These are phyloP conservation scores for Speleostelium caveatum DNA, from an alignment of 78 protist genomes.

Conservation along the genomic window DNA sequence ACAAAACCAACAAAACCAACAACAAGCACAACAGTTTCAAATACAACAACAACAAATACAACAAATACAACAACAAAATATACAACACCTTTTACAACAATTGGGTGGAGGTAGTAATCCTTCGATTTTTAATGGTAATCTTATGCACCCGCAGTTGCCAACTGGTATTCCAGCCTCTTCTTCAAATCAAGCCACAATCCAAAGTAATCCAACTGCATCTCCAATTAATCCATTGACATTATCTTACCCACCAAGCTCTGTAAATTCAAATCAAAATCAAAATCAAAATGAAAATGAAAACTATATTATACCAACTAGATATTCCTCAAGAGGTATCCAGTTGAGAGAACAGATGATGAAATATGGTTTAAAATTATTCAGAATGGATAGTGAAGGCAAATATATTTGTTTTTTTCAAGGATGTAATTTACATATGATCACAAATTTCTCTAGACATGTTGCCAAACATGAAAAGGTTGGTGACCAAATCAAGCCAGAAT, in stretches of 20 bases:
- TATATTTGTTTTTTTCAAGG: slow-evolving; percentile 78
- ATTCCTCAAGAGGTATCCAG: slow-evolving; percentile 54
- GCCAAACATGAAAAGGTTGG: slow-evolving; percentile 79
- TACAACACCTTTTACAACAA: background rate
- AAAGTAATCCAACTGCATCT: no score
- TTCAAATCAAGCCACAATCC: no score
- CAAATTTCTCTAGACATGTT: slow-evolving; percentile 70
- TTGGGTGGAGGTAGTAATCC: background rate
- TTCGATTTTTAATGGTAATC: background rate
- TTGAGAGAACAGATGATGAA: slow-evolving; percentile 77
- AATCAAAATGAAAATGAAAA: slow-evolving; percentile 10
- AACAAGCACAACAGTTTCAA: slow-evolving; percentile 1
- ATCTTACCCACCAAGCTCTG: background rate
- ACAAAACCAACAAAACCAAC: background rate
- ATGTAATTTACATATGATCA: slow-evolving; percentile 69
- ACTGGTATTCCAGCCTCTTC: no score
- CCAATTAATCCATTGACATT: no score
- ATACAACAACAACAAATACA: background rate
- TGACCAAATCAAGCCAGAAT: slow-evolving; percentile 59
- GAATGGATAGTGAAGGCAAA: slow-evolving; percentile 67
- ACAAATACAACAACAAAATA: background rate
- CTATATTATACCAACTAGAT: slow-evolving; percentile 51
- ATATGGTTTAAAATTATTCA: slow-evolving; percentile 61
- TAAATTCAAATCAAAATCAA: no score
- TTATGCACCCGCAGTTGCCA: background rate